These are phyloP conservation scores for Albophoma yamanashiensis DNA, from an alignment of 2,329 filamentous ascomycete species.

Conservation along the genomic window DNA sequence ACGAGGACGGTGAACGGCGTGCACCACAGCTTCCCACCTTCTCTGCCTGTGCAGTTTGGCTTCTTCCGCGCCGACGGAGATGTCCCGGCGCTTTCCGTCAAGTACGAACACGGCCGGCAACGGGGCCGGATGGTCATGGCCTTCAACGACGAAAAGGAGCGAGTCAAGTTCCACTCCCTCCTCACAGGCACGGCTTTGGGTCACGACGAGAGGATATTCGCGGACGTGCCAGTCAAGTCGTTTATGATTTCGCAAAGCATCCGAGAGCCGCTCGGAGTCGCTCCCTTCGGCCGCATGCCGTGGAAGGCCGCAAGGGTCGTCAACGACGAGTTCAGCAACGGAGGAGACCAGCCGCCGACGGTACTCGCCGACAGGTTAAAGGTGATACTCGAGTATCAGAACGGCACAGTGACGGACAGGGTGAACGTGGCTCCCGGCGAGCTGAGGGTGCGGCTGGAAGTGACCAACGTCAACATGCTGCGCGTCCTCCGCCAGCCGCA, in stretches of 20 bases:
- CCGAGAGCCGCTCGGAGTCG: slow-evolving; percentile 36
- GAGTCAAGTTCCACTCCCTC: slow-evolving; percentile 59
- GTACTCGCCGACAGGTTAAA: slow-evolving; percentile 69
- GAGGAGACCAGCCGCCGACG: slow-evolving; percentile 49
- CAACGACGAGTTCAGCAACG: slow-evolving; percentile 56
- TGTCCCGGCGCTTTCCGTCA: slow-evolving; percentile 57
- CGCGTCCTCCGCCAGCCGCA: slow-evolving; percentile 64
- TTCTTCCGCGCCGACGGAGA: slow-evolving; percentile 64
- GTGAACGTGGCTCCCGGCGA: slow-evolving; percentile 74
- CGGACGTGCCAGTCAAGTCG: slow-evolving; percentile 55
- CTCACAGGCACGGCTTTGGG: slow-evolving; percentile 62
- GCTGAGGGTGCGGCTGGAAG: slow-evolving; percentile 54
- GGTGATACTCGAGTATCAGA: slow-evolving; percentile 63
- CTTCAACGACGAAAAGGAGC: slow-evolving; percentile 63
- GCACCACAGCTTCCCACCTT: slow-evolving; percentile 56
- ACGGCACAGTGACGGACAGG: slow-evolving; percentile 71
- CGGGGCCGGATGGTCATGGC: slow-evolving; percentile 67
- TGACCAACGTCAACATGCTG: slow-evolving; percentile 49
- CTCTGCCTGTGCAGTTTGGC: slow-evolving; percentile 64
- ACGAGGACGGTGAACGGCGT: slow-evolving; percentile 70
- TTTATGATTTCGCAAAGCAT: slow-evolving; percentile 51
- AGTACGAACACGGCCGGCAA: slow-evolving; percentile 53
- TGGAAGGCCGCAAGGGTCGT: slow-evolving; percentile 64
- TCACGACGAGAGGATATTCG: slow-evolving; percentile 57
- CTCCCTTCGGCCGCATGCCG: slow-evolving; percentile 37